Conservation (phyloP, 805 yeast genomes). For the Saccharomycopsis lassenensis region DNA sequence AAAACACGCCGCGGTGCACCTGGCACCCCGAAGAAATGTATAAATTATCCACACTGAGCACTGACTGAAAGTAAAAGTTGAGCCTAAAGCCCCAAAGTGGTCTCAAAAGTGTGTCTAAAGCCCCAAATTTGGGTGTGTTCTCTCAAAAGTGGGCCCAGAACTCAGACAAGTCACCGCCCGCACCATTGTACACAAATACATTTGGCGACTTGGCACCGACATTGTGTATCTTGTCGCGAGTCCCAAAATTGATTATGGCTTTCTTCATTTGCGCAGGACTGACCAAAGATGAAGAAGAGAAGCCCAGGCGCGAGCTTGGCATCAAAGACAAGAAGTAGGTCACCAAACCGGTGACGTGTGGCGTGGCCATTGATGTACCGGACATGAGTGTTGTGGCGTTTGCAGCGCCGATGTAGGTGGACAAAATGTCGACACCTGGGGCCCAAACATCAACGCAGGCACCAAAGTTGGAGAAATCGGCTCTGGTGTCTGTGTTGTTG, state of each 20-base stretch:
- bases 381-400: constrained; percentile 67
- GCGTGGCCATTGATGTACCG: constrained; percentile 98
- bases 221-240: constrained; percentile 46
- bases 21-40: too few species aligned
- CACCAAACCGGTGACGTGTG: constrained; percentile 86
- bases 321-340: constrained; percentile 80
- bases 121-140: too few species aligned
- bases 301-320: constrained; percentile 44
- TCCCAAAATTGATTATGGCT: constrained; percentile 57
- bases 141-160: too few species aligned
- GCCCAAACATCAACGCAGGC: constrained; percentile 92
- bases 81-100: too few species aligned
- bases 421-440: constrained; percentile 83
- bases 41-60: too few species aligned
- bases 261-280: constrained; percentile 65
- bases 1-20: too few species aligned
- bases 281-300: constrained; percentile 35
- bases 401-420: constrained; percentile 69
- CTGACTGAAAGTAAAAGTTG: too few species aligned
- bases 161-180: constrained; percentile 53
- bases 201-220: constrained; percentile 68
- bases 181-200: constrained; percentile 69
- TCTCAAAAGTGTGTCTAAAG: too few species aligned
- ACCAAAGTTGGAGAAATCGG: constrained; percentile 92
- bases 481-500: constrained; percentile 76